Conservation (phyloP, 176 grass and related monocot genomes). For the Guadua angustifolia region DNA sequence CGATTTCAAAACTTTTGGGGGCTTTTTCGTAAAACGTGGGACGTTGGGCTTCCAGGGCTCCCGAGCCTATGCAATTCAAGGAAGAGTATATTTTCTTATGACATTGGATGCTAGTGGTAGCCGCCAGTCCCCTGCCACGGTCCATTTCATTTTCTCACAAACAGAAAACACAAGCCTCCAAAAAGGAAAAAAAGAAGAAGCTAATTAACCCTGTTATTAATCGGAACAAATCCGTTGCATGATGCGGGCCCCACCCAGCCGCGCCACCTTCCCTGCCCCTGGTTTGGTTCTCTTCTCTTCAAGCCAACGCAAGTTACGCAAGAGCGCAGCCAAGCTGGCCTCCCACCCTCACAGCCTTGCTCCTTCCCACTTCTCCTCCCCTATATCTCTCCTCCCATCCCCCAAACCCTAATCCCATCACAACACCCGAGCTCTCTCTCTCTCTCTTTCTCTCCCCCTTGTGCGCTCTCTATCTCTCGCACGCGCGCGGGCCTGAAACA, state of each 20-base stretch:
- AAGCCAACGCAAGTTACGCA: slow-evolving; percentile 40
- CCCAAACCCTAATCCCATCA: too few species aligned
- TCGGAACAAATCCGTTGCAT: slow-evolving; percentile 28
- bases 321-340: slow-evolving; percentile 55
- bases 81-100: too few species aligned
- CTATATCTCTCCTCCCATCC: neutral
- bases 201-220: slow-evolving; percentile 21
- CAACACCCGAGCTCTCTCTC: too few species aligned
- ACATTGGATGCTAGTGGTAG: too few species aligned
- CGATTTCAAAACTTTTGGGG: too few species aligned
- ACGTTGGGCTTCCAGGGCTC: too few species aligned
- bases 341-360: slow-evolving; percentile 62
- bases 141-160: neutral
- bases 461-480: too few species aligned
- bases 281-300: slow-evolving; percentile 32
- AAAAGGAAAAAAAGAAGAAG: neutral
- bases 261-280: slow-evolving; percentile 27
- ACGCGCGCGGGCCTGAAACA: too few species aligned
- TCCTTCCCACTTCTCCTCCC: neutral
- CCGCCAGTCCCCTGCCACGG: neutral
- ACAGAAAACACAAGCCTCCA: neutral
- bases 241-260: neutral
- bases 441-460: too few species aligned
- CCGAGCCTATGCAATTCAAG: too few species aligned
- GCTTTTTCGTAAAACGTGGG: too few species aligned